These are phyloP conservation scores for Fusarium agapanthi DNA, from an alignment of 2,329 filamentous ascomycete species.

Conservation along the genomic window DNA sequence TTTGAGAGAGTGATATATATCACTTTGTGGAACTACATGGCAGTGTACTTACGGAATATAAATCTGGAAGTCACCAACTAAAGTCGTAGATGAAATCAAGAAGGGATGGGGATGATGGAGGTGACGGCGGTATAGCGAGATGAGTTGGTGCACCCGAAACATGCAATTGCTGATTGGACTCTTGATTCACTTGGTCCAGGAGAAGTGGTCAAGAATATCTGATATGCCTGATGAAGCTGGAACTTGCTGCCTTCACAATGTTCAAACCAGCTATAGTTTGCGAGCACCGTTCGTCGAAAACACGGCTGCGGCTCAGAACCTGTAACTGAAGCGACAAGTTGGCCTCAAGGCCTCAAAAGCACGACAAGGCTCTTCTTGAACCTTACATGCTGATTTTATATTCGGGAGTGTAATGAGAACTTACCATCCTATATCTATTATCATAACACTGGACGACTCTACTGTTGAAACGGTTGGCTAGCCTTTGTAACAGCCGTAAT, in stretches of 20 bases:
- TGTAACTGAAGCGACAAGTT: neutral
- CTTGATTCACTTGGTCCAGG: too few species aligned
- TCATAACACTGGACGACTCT: neutral
- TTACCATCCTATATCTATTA: neutral
- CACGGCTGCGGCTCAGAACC: neutral
- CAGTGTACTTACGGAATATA: neutral
- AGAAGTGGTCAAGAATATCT: neutral
- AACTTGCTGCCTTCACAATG: neutral
- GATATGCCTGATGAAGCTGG: neutral
- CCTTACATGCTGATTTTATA: neutral
- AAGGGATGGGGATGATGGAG: neutral
- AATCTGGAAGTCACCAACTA: neutral
- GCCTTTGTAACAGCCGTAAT: neutral
- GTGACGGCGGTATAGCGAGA: neutral
- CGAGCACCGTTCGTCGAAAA: neutral
- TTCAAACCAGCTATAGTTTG: neutral
- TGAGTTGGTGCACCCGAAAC: neutral
- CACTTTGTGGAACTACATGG: neutral
- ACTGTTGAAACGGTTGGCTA: neutral
- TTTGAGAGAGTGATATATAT: neutral
- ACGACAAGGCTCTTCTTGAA: neutral
- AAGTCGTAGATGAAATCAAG: neutral
- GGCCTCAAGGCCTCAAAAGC: neutral
- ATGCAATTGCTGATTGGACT: neutral
- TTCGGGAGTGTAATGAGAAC: neutral